Evolutionary conservation across 768 basidiomycete genomes (phyloP).

Genomic region (Boletus vermiculosoides): DNA sequence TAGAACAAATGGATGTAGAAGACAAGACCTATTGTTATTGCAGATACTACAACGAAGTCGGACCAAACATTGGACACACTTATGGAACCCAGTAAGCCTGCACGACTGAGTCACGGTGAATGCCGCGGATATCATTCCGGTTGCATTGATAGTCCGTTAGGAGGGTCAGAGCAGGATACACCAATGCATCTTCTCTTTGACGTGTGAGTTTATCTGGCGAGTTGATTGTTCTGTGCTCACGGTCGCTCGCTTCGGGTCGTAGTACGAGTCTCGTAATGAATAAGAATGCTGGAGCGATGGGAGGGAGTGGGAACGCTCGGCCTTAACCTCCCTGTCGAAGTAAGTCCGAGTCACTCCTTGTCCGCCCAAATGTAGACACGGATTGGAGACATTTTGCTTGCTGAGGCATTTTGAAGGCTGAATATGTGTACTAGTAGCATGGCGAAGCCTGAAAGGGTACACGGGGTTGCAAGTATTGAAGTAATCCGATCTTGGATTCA

Average conservation of each 20-base stretch:
- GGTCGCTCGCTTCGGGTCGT: constrained; percentile 46
- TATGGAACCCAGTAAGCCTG: constrained; percentile 37
- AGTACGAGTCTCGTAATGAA: constrained; percentile 77
- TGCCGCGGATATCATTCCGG: constrained; percentile 2
- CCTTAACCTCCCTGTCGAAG: constrained; percentile 77
- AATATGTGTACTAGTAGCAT: too few species aligned
- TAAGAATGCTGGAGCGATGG: constrained; percentile 82
- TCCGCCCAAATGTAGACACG: neutral
- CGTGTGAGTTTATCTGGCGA: constrained; percentile 43
- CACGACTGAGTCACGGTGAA: neutral
- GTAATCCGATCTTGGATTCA: too few species aligned
- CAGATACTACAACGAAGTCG: too few species aligned
- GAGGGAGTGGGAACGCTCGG: constrained; percentile 76
- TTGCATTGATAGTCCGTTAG: constrained; percentile 54
- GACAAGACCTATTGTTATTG: too few species aligned
- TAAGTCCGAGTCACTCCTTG: constrained; percentile 30
- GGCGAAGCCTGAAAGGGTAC: too few species aligned
- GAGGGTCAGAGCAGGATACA: constrained; percentile 60
- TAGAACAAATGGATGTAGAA: too few species aligned
- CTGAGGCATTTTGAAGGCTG: neutral
- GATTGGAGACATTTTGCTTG: neutral
- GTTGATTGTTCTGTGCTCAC: constrained; percentile 1
- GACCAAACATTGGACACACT: too few species aligned
- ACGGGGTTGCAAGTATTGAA: too few species aligned
- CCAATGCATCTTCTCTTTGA: constrained; percentile 77